Percentiles rank a stretch among this genome's conserved stretches.
Evolutionary conservation across 2,329 filamentous ascomycete genomes (phyloP).

Genomic region (Pseudopithomyces maydicus): DNA sequence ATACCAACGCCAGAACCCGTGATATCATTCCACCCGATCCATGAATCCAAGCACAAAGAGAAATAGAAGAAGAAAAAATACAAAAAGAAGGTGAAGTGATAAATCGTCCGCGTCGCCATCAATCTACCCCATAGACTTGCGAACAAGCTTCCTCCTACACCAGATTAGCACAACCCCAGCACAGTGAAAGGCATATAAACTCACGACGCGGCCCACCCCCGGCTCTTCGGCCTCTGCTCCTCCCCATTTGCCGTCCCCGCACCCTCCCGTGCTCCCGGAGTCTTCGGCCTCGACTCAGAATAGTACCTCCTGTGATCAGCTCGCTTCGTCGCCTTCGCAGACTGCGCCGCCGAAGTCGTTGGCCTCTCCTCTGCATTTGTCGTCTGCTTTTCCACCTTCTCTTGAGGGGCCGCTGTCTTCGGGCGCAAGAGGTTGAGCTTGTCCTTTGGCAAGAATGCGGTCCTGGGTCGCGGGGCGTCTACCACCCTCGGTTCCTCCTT

Average conservation of each 20-base stretch:
- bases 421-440: conserved; percentile 16
- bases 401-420: conserved; percentile 12
- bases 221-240: conserved; percentile 17
- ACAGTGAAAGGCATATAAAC: conserved; percentile 2
- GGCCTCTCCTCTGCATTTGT: conserved; percentile 1
- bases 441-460: conserved; percentile 17
- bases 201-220: conserved; percentile 31
- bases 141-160: conserved; percentile 15
- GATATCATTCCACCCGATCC: not conserved
- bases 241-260: not conserved
- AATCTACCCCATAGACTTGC: conserved; percentile 12
- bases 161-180: conserved; percentile 1
- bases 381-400: not conserved
- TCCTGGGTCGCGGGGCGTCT: conserved; percentile 10
- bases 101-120: not conserved
- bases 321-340: not conserved
- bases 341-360: conserved; percentile 10
- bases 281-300: conserved; percentile 2
- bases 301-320: conserved; percentile 1
- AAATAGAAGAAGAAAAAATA: not conserved
- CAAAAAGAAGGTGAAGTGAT: not conserved
- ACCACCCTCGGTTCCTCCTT: not conserved
- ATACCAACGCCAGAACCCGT: not conserved
- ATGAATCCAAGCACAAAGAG: not conserved
- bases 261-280: not conserved